Evolutionary conservation across 768 basidiomycete genomes (phyloP), one percentile per base, ranked within the genome.

Genomic region (Cytidiella melzeri): DNA sequence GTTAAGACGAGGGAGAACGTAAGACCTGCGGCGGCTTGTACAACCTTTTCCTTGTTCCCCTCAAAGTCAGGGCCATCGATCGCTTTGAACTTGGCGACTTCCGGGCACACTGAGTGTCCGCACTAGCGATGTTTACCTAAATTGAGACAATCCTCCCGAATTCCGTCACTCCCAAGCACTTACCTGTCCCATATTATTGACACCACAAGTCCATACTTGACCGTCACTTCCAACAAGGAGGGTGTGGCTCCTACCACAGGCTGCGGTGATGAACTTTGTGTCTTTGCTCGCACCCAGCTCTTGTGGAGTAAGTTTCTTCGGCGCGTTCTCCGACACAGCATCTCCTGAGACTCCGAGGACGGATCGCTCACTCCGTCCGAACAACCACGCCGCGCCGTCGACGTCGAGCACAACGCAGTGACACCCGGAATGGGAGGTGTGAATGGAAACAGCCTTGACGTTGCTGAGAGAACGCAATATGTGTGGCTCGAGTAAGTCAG

Each of bases 381-480:
- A 90, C 57, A 97, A 66, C 84, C 91, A 93, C 7, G 92, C 95
- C 34, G 78, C 74, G 5, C 92, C 92, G 45, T 83, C 76, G 20
- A 75, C 57, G 69, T 89, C 87, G 54, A 93, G 64, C 12, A 73
- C 81, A 37, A 92, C 79, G 57, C 79, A 83, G 62, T 92, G 88
- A 61, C 87, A 91, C 5, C 80, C 80, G 9, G 71, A 76, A 57
- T 87, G 88, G 1, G 87, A 85, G 9, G 87, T 76, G 64, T 93
- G 83, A 45, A 93, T 67, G 6, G 85, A 87, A 19, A 72, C 67
- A 9, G 76, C 73, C 61, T 83, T 80, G 67, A 94, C 74, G 64
- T 94, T 93, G 63, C 80, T 75, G 26, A 97, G 72, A 0, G 92
- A 89, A 50, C 95, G 87, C 15, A 97, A 76, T 59, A 95, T 90